Base-by-base conservation (phyloP, 257 asterid genomes). In the Nicotiana benthamiana region DNA sequence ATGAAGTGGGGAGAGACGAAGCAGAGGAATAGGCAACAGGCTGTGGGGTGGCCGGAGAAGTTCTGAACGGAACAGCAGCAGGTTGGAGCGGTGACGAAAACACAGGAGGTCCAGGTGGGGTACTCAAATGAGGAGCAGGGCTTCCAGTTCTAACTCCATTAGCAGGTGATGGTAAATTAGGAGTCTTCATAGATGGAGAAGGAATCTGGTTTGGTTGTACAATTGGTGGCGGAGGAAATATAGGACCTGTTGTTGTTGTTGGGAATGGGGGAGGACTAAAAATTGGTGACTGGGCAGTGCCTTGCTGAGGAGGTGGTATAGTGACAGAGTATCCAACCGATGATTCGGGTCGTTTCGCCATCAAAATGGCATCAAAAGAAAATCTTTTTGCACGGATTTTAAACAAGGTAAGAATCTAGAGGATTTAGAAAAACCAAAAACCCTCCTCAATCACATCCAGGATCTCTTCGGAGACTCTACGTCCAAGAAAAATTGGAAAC, bases 81-180 rank as follows among this genome's bases (percentile, higher is more conserved):
- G 98, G 99, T 87, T 92, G 93, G 20, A 93, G 96, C 0, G 98
- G 99, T 1, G 98, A 92, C 4, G 98, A 93, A 82, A 95, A 95
- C 27, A 93, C 89, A 16, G 99, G 99, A 77, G 99, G 99, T 13
- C 98, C 98, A 46, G 97, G 98, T n/a, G 99, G 99, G 53, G 97
- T 95, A 90, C 97, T 93, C 87, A 93, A 79, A 56, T 84, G 96
- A 72, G 97, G 95, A 81, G 84, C 84, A 27, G 93, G 91, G 75
- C 88, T 91, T 9, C 93, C 87, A 46, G 89, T 81, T 76, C 91
- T 88, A 72, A 93, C 83, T 52, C 93, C 97, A 89, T 89, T 90
- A 8, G 87, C 86, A 0, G 95, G 93, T 51, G 95, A 89, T 48
- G 88, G 92, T 75, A 89, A 76, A 83, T 84, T 87, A 54, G 98